These are phyloP conservation scores for Margaritispora aquatica DNA, from an alignment of 495 filamentous ascomycete species.

Conservation along the genomic window DNA sequence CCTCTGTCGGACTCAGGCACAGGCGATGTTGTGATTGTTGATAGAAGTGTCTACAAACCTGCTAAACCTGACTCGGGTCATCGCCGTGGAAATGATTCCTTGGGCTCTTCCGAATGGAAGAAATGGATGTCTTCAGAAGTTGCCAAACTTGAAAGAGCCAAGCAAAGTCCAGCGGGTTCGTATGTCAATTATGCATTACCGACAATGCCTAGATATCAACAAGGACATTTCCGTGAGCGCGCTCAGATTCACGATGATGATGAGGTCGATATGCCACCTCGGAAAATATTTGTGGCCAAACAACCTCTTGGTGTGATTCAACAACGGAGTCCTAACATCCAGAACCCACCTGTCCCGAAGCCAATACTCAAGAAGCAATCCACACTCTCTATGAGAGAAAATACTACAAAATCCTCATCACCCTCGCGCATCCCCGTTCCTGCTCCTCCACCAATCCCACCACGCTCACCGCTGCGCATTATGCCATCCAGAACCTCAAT, in stretches of 20 bases:
- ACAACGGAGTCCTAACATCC: slow-evolving; percentile 13
- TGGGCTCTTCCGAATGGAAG: slow-evolving; percentile 47
- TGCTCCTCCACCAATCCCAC: slow-evolving; percentile 19
- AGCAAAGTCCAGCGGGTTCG: slow-evolving; percentile 9
- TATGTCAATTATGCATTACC: slow-evolving; percentile 34
- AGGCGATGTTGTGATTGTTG: slow-evolving; percentile 39
- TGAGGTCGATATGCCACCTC: slow-evolving; percentile 21
- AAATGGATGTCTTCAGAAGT: slow-evolving; percentile 45
- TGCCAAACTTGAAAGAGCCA: slow-evolving; percentile 37
- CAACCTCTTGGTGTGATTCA: slow-evolving; percentile 21
- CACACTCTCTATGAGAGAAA: slow-evolving; percentile 15
- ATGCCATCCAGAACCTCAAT: slow-evolving; percentile 14
- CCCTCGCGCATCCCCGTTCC: slow-evolving; percentile 4
- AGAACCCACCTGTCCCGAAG: slow-evolving; percentile 3
- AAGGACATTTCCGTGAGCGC: slow-evolving; percentile 51
- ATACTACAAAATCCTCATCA: not conserved
- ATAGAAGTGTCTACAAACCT: slow-evolving; percentile 32
- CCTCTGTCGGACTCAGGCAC: slow-evolving; percentile 23
- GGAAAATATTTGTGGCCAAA: slow-evolving; percentile 3
- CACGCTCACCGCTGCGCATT: slow-evolving; percentile 12
- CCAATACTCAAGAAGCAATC: slow-evolving; percentile 22
- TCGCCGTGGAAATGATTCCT: slow-evolving; percentile 31
- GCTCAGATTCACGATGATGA: slow-evolving; percentile 52
- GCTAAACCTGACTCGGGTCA: slow-evolving; percentile 12
- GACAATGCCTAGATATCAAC: slow-evolving; percentile 27